Evolutionary conservation across 352 stramenopile genomes (phyloP), one percentile per base, ranked within the genome.

Genomic region (Globisporangium parvum): DNA sequence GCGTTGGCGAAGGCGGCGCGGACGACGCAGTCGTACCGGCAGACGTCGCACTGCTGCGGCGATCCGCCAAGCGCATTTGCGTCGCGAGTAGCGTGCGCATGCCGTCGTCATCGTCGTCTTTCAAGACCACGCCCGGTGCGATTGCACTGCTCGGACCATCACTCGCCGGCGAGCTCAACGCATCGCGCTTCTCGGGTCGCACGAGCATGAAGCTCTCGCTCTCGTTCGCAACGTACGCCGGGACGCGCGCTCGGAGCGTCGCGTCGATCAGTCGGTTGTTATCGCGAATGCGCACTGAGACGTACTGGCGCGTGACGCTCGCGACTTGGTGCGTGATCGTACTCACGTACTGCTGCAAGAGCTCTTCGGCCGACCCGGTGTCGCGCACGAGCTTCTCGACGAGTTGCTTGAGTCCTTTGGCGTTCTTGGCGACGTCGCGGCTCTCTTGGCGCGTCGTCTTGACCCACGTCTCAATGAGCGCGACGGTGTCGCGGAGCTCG

Each of bases 271-370:
- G 62, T 2, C 81, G 77, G 49, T 91, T 92, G 62, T 92, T 92
- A 58, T 92, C 81, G 51, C 77, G 79, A 47, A 92, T 90, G 31
- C 79, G 79, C 50, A 88, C 77, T 9, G 73, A 85, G 10, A 93
- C 80, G 58, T 91, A 91, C 55, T 91, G 76, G 31, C 82, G 71
- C 23, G 82, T 93, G 48, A 91, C 77, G 57, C 78, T 88, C 55
- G 82, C 82, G 24, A 93, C 82, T 50, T 93, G 82, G 55, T 93
- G 80, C 44, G 82, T 91, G 53, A 93, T 91, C 21, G 80, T 89
- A 52, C 80, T 87, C 60, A 93, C 80, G 53, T 91, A 91, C 61
- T 88, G 80, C 65, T 90, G 82, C 31, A 93, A 66, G 46, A 93
- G 56, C 44, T 84, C 67, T 57, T 91, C 78, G 0, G 76, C 79